Evolutionary conservation across 139 green algal genomes (phyloP), one percentile per base, ranked within the genome.

Genomic region (Coccomyxa sp.): DNA sequence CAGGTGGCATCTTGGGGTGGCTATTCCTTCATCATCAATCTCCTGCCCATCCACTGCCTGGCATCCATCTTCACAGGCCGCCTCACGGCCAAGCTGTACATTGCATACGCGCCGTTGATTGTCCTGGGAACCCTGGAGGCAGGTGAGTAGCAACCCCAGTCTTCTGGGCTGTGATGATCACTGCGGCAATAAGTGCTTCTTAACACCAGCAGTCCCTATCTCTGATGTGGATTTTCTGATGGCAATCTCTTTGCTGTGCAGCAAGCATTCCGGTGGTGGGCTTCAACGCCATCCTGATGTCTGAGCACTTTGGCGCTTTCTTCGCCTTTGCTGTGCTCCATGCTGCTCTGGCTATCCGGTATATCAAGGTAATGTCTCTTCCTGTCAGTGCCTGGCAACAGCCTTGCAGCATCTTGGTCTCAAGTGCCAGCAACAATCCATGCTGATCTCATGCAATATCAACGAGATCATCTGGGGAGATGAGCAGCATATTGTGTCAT

Each of bases 1-100:
- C 64, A 85, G 82, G 69, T 87, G 50, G 82, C 93, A 74, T 93
- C 86, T 2, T 99, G 95, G 95, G 95, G 95, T 33, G 95, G 95
- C 55, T 99, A 99, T 87, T 92, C 91, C n/a, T 99, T 99, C 89
- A 95, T 99, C 81, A 97, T 98, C 90, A 99, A 99, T 87, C 85
- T 99, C 70, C 81, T 99, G 71, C 95, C 94, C 35, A 96, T 99
- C 69, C 96, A 99, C 87, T 93, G 88, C 75, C 83, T 99, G 55
- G 92, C 91, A 7, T 93, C 85, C 72, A 84, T 97, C 38, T 85
- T 95, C 38, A 91, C 89, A 18, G 89, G 89, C 1, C 81, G 92
- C 36, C 75, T 93, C 3, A 89, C 82, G 16, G 44, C 58, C 64
- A 70, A 88, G 33, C 88, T 97, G 14, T 97, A 97, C 82, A 78